These are phyloP conservation scores for Termitomyces sp. DNA, from an alignment of 768 basidiomycete species.

Conservation along the genomic window DNA sequence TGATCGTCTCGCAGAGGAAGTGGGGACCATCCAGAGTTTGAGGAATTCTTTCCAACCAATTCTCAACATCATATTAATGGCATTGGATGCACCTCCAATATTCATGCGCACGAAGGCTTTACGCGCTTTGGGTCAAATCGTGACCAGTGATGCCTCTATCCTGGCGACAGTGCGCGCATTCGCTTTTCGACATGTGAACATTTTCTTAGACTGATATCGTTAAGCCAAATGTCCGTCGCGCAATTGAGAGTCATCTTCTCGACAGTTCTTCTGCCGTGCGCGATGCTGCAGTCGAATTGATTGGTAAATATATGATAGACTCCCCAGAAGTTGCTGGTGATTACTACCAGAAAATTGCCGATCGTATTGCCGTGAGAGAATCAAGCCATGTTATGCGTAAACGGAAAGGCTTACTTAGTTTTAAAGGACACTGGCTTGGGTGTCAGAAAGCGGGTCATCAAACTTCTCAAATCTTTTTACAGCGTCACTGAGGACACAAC, in stretches of 20 bases:
- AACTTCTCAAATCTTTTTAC: conserved; percentile 84
- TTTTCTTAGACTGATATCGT: not conserved
- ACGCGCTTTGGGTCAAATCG: conserved; percentile 81
- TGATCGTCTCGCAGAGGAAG: conserved; percentile 66
- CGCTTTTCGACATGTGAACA: not conserved
- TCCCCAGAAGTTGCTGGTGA: conserved; percentile 83
- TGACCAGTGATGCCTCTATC: conserved; percentile 83
- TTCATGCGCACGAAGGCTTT: conserved; percentile 95
- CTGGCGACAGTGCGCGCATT: conserved; percentile 54
- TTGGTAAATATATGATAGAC: conserved; percentile 95
- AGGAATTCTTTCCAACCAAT: conserved; percentile 82
- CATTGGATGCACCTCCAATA: conserved; percentile 81
- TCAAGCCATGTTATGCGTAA: not conserved
- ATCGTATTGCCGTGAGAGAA: conserved; percentile 77
- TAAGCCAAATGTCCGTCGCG: conserved; percentile 72
- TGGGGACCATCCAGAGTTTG: conserved; percentile 72
- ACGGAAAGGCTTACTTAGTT: not conserved
- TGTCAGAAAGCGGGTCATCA: conserved; percentile 95
- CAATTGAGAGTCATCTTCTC: conserved; percentile 85
- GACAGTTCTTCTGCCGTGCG: conserved; percentile 94
- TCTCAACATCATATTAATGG: conserved; percentile 67
- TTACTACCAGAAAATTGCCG: conserved; percentile 85
- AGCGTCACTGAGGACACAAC: conserved; percentile 49
- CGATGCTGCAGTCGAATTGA: conserved; percentile 93
- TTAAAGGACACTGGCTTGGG: conserved; percentile 86